phyloP scores from a whole-genome alignment of 1,284 basidiomycete genomes.

The Fomitopsis schrenkii region DNA sequence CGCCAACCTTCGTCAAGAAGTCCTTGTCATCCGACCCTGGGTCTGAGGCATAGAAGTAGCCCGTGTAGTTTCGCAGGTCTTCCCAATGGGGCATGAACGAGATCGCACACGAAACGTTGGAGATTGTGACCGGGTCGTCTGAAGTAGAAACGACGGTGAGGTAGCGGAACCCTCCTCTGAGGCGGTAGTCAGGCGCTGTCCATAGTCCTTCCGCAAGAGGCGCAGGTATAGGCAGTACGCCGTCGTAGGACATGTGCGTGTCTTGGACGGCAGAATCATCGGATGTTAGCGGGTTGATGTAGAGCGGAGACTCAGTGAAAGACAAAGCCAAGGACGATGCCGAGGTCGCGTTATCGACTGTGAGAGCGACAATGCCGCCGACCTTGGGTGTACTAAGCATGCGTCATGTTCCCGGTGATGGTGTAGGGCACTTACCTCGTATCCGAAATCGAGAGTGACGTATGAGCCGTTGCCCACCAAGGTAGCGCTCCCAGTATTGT shows the following conservation, averaged over 20 bases:
- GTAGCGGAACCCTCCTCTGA: conserved; percentile 54
- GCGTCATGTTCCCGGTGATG: too few species aligned
- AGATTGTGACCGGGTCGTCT: conserved; percentile 27
- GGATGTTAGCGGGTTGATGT: conserved; percentile 38
- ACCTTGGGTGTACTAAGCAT: not conserved
- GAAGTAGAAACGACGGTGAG: conserved; percentile 46
- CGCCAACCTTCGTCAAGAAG: conserved; percentile 46
- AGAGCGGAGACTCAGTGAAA: conserved; percentile 45
- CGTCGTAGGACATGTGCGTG: conserved; percentile 39
- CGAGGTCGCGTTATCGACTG: conserved; percentile 27
- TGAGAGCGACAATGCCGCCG: conserved; percentile 34
- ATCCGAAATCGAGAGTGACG: conserved; percentile 6
- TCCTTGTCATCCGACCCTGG: conserved; percentile 41
- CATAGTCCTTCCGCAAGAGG: conserved; percentile 39
- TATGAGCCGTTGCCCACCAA: conserved; percentile 2
- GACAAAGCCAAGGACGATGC: conserved; percentile 38
- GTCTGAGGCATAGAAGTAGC: conserved; percentile 52
- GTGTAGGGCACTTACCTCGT: conserved; percentile 1
- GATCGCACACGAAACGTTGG: conserved; percentile 52
- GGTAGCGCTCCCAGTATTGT: not conserved
- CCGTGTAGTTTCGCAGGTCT: conserved; percentile 46
- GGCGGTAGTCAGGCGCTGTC: conserved; percentile 41
- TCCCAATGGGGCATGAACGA: conserved; percentile 55
- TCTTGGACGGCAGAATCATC: conserved; percentile 39
- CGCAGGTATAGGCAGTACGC: conserved; percentile 36